phyloP scores from a whole-genome alignment of 257 asterid species.

The Petrea volubilis region DNA sequence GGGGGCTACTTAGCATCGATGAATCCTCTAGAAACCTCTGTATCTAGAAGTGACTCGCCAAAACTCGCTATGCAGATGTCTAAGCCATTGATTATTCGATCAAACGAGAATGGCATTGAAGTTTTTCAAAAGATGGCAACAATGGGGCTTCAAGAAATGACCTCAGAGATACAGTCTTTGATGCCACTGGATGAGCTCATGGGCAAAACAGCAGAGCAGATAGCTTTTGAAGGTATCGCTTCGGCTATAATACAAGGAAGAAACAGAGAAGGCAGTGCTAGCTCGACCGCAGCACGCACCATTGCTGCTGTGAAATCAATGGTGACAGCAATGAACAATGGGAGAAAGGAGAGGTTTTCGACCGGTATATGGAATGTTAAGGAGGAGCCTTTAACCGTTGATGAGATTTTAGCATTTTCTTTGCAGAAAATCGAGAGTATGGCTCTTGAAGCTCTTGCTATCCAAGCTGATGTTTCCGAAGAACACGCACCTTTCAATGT shows the following conservation, averaged over 20 bases:
- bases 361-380: slow-evolving; percentile 78
- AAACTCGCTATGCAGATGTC: slow-evolving; percentile 90
- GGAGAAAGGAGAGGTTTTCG: slow-evolving; percentile 62
- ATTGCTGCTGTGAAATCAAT: slow-evolving; percentile 67
- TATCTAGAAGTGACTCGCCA: slow-evolving; percentile 55
- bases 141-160: slow-evolving; percentile 59
- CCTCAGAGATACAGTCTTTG: slow-evolving; percentile 51
- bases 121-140: slow-evolving; percentile 73
- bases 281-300: slow-evolving; percentile 83
- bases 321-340: slow-evolving; percentile 60
- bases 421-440: slow-evolving; percentile 79
- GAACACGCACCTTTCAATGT: slow-evolving; percentile 86
- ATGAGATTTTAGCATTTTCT: slow-evolving; percentile 63
- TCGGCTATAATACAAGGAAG: slow-evolving; percentile 80
- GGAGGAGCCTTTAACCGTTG: slow-evolving; percentile 56
- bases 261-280: slow-evolving; percentile 67
- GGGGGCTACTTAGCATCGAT: slow-evolving; percentile 84
- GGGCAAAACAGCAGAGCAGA: slow-evolving; percentile 90
- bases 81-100: slow-evolving; percentile 55
- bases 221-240: slow-evolving; percentile 95
- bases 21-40: slow-evolving; percentile 60
- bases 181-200: slow-evolving; percentile 84
- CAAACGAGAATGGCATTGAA: slow-evolving; percentile 58
- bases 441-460: slow-evolving; percentile 70
- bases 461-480: slow-evolving; percentile 68